These are phyloP conservation scores for Creolimax fragrantissima DNA, from an alignment of 78 protist genomes.

Conservation along the genomic window DNA sequence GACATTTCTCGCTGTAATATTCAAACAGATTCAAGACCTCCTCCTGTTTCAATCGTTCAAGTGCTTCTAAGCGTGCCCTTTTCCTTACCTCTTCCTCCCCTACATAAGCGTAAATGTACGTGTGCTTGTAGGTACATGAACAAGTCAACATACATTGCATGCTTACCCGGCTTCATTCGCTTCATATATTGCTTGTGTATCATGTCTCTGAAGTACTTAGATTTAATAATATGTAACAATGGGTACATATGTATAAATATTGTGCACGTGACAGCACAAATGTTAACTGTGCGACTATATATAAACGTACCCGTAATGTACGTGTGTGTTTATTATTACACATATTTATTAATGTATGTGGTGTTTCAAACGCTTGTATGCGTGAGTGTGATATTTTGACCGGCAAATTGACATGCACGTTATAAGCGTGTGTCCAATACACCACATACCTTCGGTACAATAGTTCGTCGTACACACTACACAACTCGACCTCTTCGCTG, in stretches of 20 bases:
- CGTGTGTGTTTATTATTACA: background rate
- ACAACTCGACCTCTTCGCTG: too few species aligned
- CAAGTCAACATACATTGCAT: background rate
- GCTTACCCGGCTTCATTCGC: background rate
- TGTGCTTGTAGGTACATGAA: background rate
- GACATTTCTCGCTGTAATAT: too few species aligned
- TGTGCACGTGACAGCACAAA: too few species aligned
- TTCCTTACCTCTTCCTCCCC: background rate
- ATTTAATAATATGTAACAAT: background rate
- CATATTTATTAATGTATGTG: background rate
- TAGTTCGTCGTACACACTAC: too few species aligned
- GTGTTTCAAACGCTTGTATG: background rate
- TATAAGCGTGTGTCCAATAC: too few species aligned
- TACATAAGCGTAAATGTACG: background rate
- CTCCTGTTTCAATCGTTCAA: background rate
- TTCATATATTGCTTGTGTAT: background rate
- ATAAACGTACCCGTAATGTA: background rate
- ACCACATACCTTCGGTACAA: too few species aligned
- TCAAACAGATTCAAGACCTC: background rate
- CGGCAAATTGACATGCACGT: too few species aligned
- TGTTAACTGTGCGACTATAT: too few species aligned
- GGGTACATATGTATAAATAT: background rate
- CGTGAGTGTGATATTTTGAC: background rate
- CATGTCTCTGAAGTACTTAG: background rate
- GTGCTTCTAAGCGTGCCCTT: too few species aligned